Percentiles rank a stretch among this genome's conserved stretches.
Evolutionary conservation across 495 filamentous ascomycete genomes (phyloP).

Genomic region (Lepidopterella palustris): DNA sequence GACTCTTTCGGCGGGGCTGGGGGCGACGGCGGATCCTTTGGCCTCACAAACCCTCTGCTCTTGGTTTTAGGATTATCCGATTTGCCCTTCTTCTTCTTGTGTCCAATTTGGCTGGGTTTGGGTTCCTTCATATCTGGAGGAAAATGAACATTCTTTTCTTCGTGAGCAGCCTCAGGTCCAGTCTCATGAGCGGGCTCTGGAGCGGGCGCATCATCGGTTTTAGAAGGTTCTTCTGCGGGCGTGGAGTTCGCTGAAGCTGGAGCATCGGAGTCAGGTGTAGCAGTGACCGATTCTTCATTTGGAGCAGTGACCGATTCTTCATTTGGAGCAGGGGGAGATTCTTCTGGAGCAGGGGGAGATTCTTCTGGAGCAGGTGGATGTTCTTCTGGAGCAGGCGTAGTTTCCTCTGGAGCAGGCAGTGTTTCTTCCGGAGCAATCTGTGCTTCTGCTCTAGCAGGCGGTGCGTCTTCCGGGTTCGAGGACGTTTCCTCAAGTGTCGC

Average conservation of each 20-base stretch:
- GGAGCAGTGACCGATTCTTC: not conserved
- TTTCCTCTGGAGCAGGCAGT: not conserved
- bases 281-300: not conserved
- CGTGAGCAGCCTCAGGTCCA: not conserved
- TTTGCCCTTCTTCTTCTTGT: not conserved
- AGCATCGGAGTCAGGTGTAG: not conserved
- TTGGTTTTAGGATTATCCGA: not conserved
- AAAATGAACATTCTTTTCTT: not conserved
- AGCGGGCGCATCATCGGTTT: not conserved
- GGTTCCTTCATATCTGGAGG: not conserved
- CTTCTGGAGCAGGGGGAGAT: not conserved
- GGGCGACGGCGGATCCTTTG: not conserved
- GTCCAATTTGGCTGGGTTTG: not conserved
- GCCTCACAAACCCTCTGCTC: not conserved
- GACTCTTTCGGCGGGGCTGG: not conserved
- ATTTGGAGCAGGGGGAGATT: not conserved
- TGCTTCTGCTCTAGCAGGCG: too few species aligned
- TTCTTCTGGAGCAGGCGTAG: not conserved
- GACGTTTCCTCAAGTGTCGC: not conserved
- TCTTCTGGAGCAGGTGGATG: not conserved
- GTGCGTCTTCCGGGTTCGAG: not conserved
- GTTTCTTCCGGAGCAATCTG: not conserved
- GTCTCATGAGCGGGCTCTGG: not conserved
- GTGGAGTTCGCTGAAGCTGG: not conserved
- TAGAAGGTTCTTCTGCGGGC: not conserved